These are phyloP conservation scores for Backusella morwellensis DNA, from an alignment of 192 early-diverging fungal species.

Conservation along the genomic window DNA sequence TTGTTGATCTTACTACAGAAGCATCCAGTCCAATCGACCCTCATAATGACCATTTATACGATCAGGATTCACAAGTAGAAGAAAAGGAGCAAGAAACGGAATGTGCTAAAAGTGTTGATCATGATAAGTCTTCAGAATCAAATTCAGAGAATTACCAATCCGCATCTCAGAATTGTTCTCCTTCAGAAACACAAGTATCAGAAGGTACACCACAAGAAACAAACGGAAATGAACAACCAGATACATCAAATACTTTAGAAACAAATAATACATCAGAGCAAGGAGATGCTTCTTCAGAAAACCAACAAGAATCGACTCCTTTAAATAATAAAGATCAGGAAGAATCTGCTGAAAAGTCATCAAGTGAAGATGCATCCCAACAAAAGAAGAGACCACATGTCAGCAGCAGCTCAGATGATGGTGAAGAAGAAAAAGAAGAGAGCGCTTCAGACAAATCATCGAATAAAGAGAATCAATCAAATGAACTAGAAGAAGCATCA, in stretches of 20 bases:
- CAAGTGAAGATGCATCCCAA: too few relatives aligned
- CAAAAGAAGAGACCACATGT: background rate
- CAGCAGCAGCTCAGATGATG: background rate
- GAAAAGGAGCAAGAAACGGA: too few relatives aligned
- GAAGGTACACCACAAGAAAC: background rate
- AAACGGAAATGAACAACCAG: background rate
- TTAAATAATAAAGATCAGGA: too few relatives aligned
- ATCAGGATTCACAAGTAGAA: background rate
- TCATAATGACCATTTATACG: background rate
- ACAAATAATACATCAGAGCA: background rate
- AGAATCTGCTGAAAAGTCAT: too few relatives aligned
- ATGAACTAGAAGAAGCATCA: background rate
- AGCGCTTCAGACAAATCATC: too few relatives aligned
- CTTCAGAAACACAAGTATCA: background rate
- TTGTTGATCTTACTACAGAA: background rate
- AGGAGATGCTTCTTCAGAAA: background rate
- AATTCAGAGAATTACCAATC: background rate
- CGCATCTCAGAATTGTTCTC: background rate
- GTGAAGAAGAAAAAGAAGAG: background rate
- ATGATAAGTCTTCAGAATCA: too few relatives aligned
- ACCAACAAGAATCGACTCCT: background rate
- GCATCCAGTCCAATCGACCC: background rate
- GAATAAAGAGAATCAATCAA: background rate
- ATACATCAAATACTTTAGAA: background rate
- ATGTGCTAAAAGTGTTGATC: too few relatives aligned